Evolutionary conservation across 352 stramenopile genomes (phyloP).

Genomic region (Globisporangium perplexum): DNA sequence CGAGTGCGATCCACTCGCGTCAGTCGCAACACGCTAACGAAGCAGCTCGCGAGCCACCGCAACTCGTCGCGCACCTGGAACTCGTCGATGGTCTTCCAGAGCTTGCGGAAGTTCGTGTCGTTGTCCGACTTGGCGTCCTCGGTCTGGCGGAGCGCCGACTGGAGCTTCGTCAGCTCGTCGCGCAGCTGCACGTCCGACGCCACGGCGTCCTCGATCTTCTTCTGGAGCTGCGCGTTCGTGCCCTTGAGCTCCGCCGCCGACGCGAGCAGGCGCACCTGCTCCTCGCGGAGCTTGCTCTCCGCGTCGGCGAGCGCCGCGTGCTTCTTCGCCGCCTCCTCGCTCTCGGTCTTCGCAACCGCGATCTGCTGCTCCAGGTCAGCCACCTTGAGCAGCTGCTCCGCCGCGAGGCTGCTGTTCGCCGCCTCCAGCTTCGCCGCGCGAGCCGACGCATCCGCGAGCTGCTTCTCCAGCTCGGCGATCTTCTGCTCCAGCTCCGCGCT

Average conservation of each 20-base stretch:
- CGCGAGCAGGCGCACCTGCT: conserved; percentile 22
- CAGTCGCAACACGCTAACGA: not conserved
- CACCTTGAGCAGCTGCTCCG: conserved; percentile 16
- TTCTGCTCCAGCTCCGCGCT: conserved; percentile 6
- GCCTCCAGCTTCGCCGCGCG: conserved; percentile 16
- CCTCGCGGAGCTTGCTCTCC: conserved; percentile 18
- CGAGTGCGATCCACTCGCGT: not conserved
- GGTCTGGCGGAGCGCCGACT: conserved; percentile 22
- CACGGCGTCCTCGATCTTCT: conserved; percentile 20
- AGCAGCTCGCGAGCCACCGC: not conserved
- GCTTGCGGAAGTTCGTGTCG: conserved; percentile 44
- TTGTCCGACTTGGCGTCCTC: conserved; percentile 32
- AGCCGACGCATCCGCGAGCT: conserved; percentile 7
- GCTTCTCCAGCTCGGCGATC: conserved; percentile 16
- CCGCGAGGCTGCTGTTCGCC: conserved; percentile 7
- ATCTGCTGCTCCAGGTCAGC: conserved; percentile 19
- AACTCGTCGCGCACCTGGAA: conserved; percentile 26
- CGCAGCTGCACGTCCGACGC: conserved; percentile 12
- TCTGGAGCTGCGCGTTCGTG: conserved; percentile 20
- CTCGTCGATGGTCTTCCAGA: conserved; percentile 50
- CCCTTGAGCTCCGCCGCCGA: conserved; percentile 10
- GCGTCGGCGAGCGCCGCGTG: conserved; percentile 15
- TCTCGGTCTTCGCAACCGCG: conserved; percentile 3
- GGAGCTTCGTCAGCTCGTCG: conserved; percentile 17
- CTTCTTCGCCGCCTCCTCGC: conserved; percentile 12